Evolutionary conservation across 73 alveolate species (phyloP), one percentile per base, ranked within the genome.

Genomic region (Tetrahymena malaccensis): DNA sequence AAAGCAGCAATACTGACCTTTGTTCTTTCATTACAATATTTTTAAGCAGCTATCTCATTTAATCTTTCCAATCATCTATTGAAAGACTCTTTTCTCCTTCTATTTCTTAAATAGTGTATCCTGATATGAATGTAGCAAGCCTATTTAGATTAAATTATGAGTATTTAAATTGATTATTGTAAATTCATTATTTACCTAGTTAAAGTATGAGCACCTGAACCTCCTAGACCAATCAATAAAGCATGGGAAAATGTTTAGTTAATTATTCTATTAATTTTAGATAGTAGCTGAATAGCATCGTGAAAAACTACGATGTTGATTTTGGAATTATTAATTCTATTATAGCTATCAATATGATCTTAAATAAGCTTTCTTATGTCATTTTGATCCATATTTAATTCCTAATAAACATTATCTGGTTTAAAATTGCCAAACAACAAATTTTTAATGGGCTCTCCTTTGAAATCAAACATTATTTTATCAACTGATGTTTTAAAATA

Each of bases 171-270:
- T 1, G 17, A 10, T 8, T 4, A 22, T 70, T 70, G 6, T 5
- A 70, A 4, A 22, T 2, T 5, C 12, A 4, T 17, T 10, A 99
- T 98, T 21, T 98, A 93, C 94, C 97, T 95, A 50, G 97, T 85
- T 85, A 95, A 56, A 34, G 97, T 95, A 85, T 94, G 93, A 55
- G 98, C 96, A 9, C 97, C 97, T 25, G 97, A 85, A 34, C 99
- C 99, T 57, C 99, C 99, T 21, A 98, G 97, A 35, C 99, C 99
- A 31, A 98, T 94, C 58, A 98, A 96, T 21, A 98, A 85, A 0
- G 99, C 99, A 96, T 98, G 97, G 27, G 99, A 99, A 96, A 96
- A 96, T 21, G 99, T 98, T 93, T 97, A 97, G 50, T 96, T 97
- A 43, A 98, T 96, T 16, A 98, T 98, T 93, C 99, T 95, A 83